Conservation (phyloP, 2,329 filamentous ascomycete species). For the Taxawa tesnikishii region DNA sequence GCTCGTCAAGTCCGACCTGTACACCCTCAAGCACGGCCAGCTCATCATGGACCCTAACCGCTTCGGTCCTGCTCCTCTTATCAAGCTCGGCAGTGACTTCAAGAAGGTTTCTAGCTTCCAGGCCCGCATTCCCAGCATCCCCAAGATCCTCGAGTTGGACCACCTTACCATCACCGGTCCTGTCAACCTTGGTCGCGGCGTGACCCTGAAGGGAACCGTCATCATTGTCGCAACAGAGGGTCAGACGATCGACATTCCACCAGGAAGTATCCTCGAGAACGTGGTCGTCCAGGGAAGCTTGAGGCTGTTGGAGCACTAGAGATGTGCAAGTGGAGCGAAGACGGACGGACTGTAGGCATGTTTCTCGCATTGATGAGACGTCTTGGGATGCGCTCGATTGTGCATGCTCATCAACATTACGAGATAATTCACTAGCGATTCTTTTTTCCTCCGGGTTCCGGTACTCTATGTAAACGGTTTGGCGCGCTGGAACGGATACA, state of each 20-base stretch:
- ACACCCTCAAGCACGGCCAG: conserved; percentile 97
- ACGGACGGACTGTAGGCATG: not conserved
- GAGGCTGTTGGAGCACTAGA: conserved; percentile 55
- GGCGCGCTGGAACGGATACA: too few relatives aligned
- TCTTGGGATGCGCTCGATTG: not conserved
- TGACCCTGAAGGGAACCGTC: conserved; percentile 94
- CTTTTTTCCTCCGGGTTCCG: too few relatives aligned
- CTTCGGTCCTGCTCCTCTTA: conserved; percentile 91
- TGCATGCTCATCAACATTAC: not conserved
- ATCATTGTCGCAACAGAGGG: conserved; percentile 98
- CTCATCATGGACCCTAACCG: conserved; percentile 92
- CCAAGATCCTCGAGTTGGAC: conserved; percentile 82
- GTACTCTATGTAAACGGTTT: too few relatives aligned
- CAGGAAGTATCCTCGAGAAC: conserved; percentile 94
- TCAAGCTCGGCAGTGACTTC: conserved; percentile 98
- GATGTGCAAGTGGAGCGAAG: not conserved
- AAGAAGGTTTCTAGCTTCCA: conserved; percentile 99
- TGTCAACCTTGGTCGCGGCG: conserved; percentile 90
- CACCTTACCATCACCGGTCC: conserved; percentile 96
- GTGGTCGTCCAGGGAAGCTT: conserved; percentile 97
- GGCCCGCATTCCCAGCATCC: conserved; percentile 74
- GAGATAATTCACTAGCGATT: not conserved
- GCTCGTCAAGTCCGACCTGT: conserved; percentile 98
- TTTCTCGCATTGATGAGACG: not conserved
- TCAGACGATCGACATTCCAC: conserved; percentile 93